A percentile compares a stretch with the other conserved stretches of the same genome.
These are phyloP conservation scores for Abortiporus biennis DNA, from an alignment of 1,284 basidiomycete genomes.

Conservation along the genomic window DNA sequence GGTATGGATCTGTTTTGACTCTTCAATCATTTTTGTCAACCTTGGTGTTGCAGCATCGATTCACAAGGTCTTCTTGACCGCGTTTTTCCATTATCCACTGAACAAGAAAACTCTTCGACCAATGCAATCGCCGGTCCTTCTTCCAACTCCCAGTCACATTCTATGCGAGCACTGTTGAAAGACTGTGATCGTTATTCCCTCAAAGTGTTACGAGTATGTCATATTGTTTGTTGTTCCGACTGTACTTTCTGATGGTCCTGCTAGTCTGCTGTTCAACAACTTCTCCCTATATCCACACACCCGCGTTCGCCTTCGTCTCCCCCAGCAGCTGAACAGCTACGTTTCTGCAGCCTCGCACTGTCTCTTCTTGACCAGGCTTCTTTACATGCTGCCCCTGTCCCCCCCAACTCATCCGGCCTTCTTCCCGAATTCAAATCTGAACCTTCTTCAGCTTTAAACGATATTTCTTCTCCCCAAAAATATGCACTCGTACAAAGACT, in stretches of 20 bases:
- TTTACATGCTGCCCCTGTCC: slow-evolving; percentile 35
- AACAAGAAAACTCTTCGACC: slow-evolving; percentile 23
- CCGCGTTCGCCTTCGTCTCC: slow-evolving; percentile 54
- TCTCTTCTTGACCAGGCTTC: slow-evolving; percentile 69
- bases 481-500: slow-evolving; percentile 75
- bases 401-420: slow-evolving; percentile 39
- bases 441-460: slow-evolving; percentile 21
- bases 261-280: slow-evolving; percentile 57
- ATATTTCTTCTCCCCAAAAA: slow-evolving; percentile 31
- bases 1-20: slow-evolving; percentile 34
- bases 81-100: slow-evolving; percentile 53
- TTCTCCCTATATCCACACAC: slow-evolving; percentile 61
- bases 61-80: slow-evolving; percentile 74
- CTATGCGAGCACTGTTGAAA: slow-evolving; percentile 57
- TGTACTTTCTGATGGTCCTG: slow-evolving; percentile 3
- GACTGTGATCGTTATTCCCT: slow-evolving; percentile 49
- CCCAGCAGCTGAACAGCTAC: slow-evolving; percentile 60
- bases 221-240: slow-evolving; percentile 6
- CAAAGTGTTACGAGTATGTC: slow-evolving; percentile 43
- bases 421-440: slow-evolving; percentile 28
- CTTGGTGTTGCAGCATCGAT: slow-evolving; percentile 43
- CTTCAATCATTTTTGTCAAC: slow-evolving; percentile 6
- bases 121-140: slow-evolving; percentile 13
- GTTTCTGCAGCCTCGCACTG: slow-evolving; percentile 66
- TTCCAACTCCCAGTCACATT: slow-evolving; percentile 34